Conservation (phyloP, 139 green algal species). For the Closterium sp. region DNA sequence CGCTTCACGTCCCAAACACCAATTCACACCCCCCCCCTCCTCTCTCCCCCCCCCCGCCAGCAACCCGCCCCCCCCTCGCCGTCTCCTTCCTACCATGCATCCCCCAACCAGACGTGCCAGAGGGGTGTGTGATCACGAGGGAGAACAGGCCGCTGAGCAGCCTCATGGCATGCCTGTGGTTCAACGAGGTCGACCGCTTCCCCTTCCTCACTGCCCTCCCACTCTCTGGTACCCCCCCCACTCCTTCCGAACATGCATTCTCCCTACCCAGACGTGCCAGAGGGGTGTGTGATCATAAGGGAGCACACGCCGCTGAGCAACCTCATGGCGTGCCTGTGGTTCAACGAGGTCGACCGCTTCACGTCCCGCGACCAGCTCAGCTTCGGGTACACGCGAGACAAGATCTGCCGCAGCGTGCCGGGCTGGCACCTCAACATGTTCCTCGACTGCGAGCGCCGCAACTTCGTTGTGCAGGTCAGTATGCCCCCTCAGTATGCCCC, state of each 20-base stretch:
- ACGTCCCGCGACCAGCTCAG: conserved; percentile 43
- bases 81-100: neutral
- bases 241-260: neutral
- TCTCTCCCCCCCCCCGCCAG: no score
- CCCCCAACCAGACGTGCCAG: conserved; percentile 26
- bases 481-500: no score
- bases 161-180: conserved; percentile 38
- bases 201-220: no score
- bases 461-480: conserved; percentile 12
- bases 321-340: conserved; percentile 39
- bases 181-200: conserved; percentile 51
- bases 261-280: conserved; percentile 32
- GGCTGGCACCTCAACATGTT: conserved; percentile 29
- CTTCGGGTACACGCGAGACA: conserved; percentile 38
- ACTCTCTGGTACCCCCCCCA: no score
- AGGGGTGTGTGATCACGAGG: conserved; percentile 30
- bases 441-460: conserved; percentile 29
- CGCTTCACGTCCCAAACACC: conserved; percentile 35
- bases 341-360: conserved; percentile 51
- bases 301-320: conserved; percentile 29
- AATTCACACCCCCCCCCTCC: no score
- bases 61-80: neutral
- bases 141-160: conserved; percentile 23
- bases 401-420: neutral
- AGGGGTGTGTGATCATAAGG: conserved; percentile 34